Evolutionary conservation across 352 stramenopile genomes (phyloP).

Genomic region (Phytophthora hybrid): DNA sequence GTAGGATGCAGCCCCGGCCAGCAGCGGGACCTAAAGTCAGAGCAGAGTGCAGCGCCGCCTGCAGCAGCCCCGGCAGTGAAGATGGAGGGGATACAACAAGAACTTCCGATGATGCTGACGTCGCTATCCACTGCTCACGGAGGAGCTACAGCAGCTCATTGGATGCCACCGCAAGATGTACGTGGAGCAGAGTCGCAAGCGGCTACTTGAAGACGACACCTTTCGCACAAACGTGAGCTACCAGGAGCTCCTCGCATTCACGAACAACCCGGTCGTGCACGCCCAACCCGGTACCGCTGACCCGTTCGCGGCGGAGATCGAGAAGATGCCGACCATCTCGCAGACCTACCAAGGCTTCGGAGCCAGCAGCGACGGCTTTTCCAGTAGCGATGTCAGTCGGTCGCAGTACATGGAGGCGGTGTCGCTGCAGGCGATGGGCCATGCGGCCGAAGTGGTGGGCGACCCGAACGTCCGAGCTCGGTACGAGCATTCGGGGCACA

Average conservation of each 20-base stretch:
- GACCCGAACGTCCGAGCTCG: conserved; percentile 35
- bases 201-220: conserved; percentile 42
- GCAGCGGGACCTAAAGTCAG: conserved; percentile 21
- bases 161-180: conserved; percentile 16
- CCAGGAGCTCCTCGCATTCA: conserved; percentile 41
- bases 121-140: conserved; percentile 26
- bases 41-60: not conserved
- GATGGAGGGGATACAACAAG: conserved; percentile 24
- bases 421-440: conserved; percentile 38
- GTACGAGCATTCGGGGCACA: conserved; percentile 38
- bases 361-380: conserved; percentile 13
- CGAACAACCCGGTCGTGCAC: conserved; percentile 25
- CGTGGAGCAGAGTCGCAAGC: conserved; percentile 35
- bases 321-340: conserved; percentile 35
- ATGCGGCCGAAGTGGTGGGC: conserved; percentile 27
- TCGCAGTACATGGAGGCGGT: conserved; percentile 35
- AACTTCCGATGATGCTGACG: conserved; percentile 37
- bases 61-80: not conserved
- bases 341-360: conserved; percentile 9
- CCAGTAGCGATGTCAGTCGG: conserved; percentile 11
- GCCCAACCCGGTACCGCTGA: conserved; percentile 14
- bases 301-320: conserved; percentile 38
- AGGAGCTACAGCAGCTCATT: not conserved
- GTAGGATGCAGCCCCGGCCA: conserved; percentile 57
- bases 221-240: conserved; percentile 40